Percentiles rank a stretch among this genome's conserved stretches.
phyloP scores from a whole-genome alignment of 2,329 filamentous ascomycete genomes.

The Thermoascus crustaceus region DNA sequence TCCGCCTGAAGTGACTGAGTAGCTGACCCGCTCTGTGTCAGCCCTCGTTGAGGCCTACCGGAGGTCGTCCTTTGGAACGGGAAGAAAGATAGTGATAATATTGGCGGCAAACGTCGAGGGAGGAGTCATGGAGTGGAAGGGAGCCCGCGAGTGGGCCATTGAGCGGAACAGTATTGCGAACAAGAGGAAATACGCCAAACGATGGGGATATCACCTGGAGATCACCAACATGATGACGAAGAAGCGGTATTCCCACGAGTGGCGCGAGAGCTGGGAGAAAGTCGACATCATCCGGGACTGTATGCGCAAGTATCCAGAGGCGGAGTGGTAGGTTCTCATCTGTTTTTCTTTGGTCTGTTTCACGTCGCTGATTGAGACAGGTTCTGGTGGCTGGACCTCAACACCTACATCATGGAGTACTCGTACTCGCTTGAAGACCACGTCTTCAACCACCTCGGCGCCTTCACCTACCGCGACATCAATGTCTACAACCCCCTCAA shows the following conservation, averaged over 20 bases:
- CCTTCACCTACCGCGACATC: conserved; percentile 84
- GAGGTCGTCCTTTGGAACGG: conserved; percentile 67
- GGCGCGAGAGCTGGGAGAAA: conserved; percentile 99
- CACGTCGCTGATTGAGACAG: conserved; percentile 39
- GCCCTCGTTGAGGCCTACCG: conserved; percentile 57
- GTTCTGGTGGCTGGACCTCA: conserved; percentile 99
- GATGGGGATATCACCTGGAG: conserved; percentile 93
- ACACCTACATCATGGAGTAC: conserved; percentile 97
- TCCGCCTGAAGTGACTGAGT: conserved; percentile 3
- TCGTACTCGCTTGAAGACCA: conserved; percentile 82
- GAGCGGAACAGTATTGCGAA: conserved; percentile 93
- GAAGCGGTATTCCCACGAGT: conserved; percentile 97
- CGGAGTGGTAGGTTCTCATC: conserved; percentile 68
- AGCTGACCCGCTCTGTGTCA: conserved; percentile 47
- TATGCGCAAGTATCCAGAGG: conserved; percentile 87
- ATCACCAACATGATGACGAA: conserved; percentile 98
- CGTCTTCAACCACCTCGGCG: conserved; percentile 71
- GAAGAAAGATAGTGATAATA: conserved; percentile 87
- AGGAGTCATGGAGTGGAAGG: conserved; percentile 99
- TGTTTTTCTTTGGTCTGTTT: background rate
- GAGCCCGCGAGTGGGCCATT: conserved; percentile 93
- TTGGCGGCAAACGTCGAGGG: conserved; percentile 89
- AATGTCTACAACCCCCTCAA: conserved; percentile 94
- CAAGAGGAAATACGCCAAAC: conserved; percentile 77
- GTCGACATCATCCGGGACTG: conserved; percentile 84